Conservation (phyloP, 1,284 basidiomycete genomes). For the Cryptococcus sp. region DNA sequence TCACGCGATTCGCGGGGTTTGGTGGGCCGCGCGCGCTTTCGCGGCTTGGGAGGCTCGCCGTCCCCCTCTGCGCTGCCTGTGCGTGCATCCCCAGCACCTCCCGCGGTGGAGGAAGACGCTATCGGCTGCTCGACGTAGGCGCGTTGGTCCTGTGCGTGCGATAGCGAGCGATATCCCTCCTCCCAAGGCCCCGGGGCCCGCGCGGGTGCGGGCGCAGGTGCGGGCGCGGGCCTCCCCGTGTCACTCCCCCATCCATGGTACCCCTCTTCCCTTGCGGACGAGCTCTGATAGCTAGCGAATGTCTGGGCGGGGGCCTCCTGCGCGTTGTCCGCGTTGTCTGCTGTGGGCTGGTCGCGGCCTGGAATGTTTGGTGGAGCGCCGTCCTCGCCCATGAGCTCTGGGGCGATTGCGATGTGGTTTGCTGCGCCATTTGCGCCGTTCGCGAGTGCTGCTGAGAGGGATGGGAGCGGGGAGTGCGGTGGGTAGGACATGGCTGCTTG, state of each 20-base stretch:
- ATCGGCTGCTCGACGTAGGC: neutral
- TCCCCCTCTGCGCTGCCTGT: neutral
- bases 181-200: slow-evolving; percentile 21
- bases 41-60: slow-evolving; percentile 14
- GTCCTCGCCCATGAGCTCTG: slow-evolving; percentile 23
- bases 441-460: slow-evolving; percentile 17
- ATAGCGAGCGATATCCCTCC: slow-evolving; percentile 21
- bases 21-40: slow-evolving; percentile 17
- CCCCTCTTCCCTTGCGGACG: slow-evolving; percentile 16
- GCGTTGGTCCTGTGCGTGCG: neutral
- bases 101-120: neutral
- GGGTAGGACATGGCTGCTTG: slow-evolving; percentile 10
- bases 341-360: slow-evolving; percentile 2
- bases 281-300: slow-evolving; percentile 14
- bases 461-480: slow-evolving; percentile 7
- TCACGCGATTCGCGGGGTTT: slow-evolving; percentile 18
- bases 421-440: neutral
- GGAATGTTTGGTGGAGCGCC: slow-evolving; percentile 14
- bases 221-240: neutral
- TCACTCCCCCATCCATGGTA: slow-evolving; percentile 3
- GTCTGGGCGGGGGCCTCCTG: neutral
- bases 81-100: neutral
- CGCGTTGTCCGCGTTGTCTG: neutral
- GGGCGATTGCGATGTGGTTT: slow-evolving; percentile 18
- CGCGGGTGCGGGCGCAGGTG: neutral